phyloP scores from a whole-genome alignment of 1,139 yeast genomes.

The Hansenula anomala region DNA sequence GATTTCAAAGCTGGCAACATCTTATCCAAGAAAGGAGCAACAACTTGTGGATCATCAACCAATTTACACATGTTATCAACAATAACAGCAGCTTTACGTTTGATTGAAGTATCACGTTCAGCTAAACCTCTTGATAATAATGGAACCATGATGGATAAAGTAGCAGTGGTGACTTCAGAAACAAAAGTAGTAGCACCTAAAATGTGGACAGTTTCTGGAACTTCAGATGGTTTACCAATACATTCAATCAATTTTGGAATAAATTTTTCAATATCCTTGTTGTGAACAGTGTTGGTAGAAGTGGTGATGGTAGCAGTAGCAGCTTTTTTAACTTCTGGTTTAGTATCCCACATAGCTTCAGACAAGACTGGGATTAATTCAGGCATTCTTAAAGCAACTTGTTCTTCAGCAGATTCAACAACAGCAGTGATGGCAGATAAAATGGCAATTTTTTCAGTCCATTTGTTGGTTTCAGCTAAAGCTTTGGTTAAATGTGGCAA shows the following conservation, averaged over 20 bases:
- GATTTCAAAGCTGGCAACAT: conserved; percentile 94
- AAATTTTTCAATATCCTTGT: conserved; percentile 99
- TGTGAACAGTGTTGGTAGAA: conserved; percentile 96
- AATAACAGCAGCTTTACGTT: conserved; percentile 99
- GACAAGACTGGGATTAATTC: conserved; percentile 97
- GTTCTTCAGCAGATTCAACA: conserved; percentile 93
- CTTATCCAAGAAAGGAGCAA: conserved; percentile 96
- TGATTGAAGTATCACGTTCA: conserved; percentile 98
- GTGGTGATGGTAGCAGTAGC: conserved; percentile 94
- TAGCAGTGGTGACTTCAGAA: conserved; percentile 99
- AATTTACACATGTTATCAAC: conserved; percentile 99
- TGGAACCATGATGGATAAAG: conserved; percentile 99
- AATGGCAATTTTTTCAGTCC: conserved; percentile 97
- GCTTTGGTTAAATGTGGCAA: conserved; percentile 75
- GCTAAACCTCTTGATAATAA: conserved; percentile 98
- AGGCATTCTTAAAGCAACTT: conserved; percentile 98
- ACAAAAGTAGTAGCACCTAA: conserved; percentile 99
- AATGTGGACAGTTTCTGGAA: conserved; percentile 97
- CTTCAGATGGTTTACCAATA: conserved; percentile 94
- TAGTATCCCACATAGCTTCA: conserved; percentile 99
- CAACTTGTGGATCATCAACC: conserved; percentile 99
- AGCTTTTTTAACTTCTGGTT: conserved; percentile 94
- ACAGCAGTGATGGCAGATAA: conserved; percentile 78
- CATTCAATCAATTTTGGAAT: conserved; percentile 96
- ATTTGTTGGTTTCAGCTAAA: conserved; percentile 76